phyloP scores from a whole-genome alignment of 345 rosid species.

The Eucalyptus pauciflora region DNA sequence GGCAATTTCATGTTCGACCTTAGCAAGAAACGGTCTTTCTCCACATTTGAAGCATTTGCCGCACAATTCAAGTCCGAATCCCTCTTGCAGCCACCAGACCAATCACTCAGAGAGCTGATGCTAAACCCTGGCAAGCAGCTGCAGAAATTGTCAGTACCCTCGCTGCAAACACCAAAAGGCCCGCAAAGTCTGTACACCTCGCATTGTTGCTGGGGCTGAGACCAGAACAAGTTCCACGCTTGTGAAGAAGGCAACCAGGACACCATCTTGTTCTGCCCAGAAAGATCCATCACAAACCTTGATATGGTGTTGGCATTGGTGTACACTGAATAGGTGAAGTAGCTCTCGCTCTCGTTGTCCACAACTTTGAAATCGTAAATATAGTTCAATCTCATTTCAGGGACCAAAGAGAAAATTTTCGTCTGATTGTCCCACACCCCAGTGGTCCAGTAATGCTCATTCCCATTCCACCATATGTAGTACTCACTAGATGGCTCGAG shows the following conservation, averaged over 20 bases:
- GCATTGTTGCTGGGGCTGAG: slow-evolving; percentile 59
- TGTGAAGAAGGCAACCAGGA: slow-evolving; percentile 19
- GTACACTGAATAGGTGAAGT: slow-evolving; percentile 34
- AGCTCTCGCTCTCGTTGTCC: slow-evolving; percentile 29
- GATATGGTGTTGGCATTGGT: slow-evolving; percentile 7
- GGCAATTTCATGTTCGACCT: slow-evolving; percentile 9
- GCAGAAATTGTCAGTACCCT: background rate
- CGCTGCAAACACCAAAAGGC: slow-evolving; percentile 43
- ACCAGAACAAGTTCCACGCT: slow-evolving; percentile 60
- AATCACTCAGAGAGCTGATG: slow-evolving; percentile 16
- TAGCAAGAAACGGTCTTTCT: slow-evolving; percentile 14
- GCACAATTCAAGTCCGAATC: slow-evolving; percentile 30
- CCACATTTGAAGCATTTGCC: background rate
- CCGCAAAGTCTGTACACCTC: slow-evolving; percentile 64
- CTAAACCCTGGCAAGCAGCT: slow-evolving; percentile 23
- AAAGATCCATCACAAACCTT: slow-evolving; percentile 28
- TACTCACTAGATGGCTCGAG: slow-evolving; percentile 45
- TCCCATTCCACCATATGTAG: slow-evolving; percentile 33
- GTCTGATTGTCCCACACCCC: slow-evolving; percentile 45
- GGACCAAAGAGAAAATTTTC: slow-evolving; percentile 31
- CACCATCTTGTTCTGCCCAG: slow-evolving; percentile 51
- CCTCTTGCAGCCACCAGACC: slow-evolving; percentile 51
- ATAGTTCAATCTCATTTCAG: slow-evolving; percentile 56
- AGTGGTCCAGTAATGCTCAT: slow-evolving; percentile 35
- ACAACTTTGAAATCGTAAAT: slow-evolving; percentile 36